Conservation (phyloP, 768 basidiomycete species). For the Suillus americanus region DNA sequence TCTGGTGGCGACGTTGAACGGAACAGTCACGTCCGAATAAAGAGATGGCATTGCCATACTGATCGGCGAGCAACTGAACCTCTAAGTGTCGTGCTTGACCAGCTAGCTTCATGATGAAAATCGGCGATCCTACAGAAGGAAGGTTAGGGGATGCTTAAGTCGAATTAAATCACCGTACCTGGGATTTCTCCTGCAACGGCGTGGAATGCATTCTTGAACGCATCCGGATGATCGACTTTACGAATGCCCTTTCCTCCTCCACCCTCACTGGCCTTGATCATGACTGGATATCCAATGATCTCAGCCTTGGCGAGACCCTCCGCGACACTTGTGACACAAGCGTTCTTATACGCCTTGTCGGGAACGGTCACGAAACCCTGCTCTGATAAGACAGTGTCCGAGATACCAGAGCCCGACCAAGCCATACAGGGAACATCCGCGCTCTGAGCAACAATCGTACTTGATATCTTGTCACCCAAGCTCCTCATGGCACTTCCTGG, state of each 20-base stretch:
- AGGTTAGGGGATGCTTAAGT: conserved; percentile 11
- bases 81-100: conserved; percentile 97
- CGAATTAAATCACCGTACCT: conserved; percentile 45
- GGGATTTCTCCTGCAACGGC: conserved; percentile 97
- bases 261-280: conserved; percentile 99
- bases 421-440: conserved; percentile 98
- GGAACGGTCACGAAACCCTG: conserved; percentile 94
- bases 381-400: conserved; percentile 79
- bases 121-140: conserved; percentile 76
- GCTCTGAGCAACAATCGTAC: conserved; percentile 97
- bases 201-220: conserved; percentile 91
- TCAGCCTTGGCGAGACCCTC: conserved; percentile 83
- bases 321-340: conserved; percentile 87
- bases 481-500: conserved; percentile 99
- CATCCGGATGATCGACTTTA: conserved; percentile 83
- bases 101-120: conserved; percentile 99
- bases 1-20: conserved; percentile 98
- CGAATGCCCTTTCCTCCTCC: conserved; percentile 99
- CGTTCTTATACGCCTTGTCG: conserved; percentile 82
- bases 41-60: conserved; percentile 99
- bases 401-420: conserved; percentile 96
- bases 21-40: conserved; percentile 99
- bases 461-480: conserved; percentile 98
- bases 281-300: conserved; percentile 93
- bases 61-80: conserved; percentile 97